A percentile compares a stretch with the other conserved stretches of the same genome.
These are phyloP conservation scores for Arxiozyma bovina DNA, from an alignment of 1,139 yeast genomes.

Conservation along the genomic window DNA sequence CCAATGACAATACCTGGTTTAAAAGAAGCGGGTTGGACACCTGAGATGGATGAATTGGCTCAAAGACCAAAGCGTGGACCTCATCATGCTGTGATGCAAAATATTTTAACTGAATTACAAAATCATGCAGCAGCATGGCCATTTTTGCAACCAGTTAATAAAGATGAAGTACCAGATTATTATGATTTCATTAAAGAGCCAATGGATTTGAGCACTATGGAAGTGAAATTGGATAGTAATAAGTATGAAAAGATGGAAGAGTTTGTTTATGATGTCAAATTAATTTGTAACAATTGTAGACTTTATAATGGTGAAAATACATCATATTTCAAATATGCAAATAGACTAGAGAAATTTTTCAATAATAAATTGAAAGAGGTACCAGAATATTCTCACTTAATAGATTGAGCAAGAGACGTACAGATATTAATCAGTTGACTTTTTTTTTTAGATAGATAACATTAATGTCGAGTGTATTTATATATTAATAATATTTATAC, in stretches of 20 bases:
- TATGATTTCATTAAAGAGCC: slow-evolving; percentile 96
- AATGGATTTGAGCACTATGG: slow-evolving; percentile 98
- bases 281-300: slow-evolving; percentile 85
- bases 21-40: slow-evolving; percentile 93
- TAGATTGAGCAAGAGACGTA: slow-evolving; percentile 21
- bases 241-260: slow-evolving; percentile 86
- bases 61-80: slow-evolving; percentile 93
- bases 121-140: slow-evolving; percentile 99
- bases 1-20: slow-evolving; percentile 82
- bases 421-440: neutral
- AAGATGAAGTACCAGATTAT: slow-evolving; percentile 92
- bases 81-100: slow-evolving; percentile 89
- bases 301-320: slow-evolving; percentile 83
- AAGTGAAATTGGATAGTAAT: slow-evolving; percentile 82
- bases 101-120: slow-evolving; percentile 75
- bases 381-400: slow-evolving; percentile 36
- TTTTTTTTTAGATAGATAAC: neutral
- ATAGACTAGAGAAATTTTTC: slow-evolving; percentile 82
- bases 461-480: neutral
- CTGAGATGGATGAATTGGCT: slow-evolving; percentile 95
- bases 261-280: slow-evolving; percentile 77
- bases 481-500: slow-evolving; percentile 3
- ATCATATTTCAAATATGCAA: slow-evolving; percentile 85
- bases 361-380: slow-evolving; percentile 69
- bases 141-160: slow-evolving; percentile 83